Base-by-base conservation (phyloP, 148 eudicot species). In the Beta vulgaris region DNA sequence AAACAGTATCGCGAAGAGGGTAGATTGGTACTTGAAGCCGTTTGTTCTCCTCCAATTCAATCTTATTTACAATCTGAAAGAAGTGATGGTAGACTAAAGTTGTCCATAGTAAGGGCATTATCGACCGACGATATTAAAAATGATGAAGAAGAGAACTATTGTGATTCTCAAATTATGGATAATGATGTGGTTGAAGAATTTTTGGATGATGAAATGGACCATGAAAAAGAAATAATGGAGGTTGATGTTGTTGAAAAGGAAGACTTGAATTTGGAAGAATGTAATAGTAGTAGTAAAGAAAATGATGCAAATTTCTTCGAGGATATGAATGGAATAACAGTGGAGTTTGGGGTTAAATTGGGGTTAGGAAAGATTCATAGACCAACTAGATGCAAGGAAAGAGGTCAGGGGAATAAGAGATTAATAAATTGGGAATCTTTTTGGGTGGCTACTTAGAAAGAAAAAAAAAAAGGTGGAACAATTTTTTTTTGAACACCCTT, bases 381-480 rank as follows among this genome's bases (percentile, higher is more conserved):
- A 79, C 65, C 77, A 74, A 83, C 86, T 12, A 87, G 92, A 82
- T 90, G 97, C 90, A 87, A 86, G 26, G 94, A 90, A 81, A 67
- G 86, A 49, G 85, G 90, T 51, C 85, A 77, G 77, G 81, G 83
- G 63, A 83, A 76, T 70, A 81, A 81, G 77, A 81, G 82, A 71
- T 74, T 88, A 57, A 77, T 83, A 73, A 80, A 88, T 76, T 85
- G 81, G 92, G 85, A 85, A 73, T 54, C 90, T 67, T 85, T 83
- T 72, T 92, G 97, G 90, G 95, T 92, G 85, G 95, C 91, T 55
- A 87, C 85, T 69, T 80, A 59, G 32, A 61, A 13, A 3, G 15
- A 11, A 15, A 31, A 32, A 61, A 10, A 26, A 28, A 26, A 25
- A 26, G 36, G 32, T 12, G 39, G n/a, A 29, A 31, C n/a, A 4